Evolutionary conservation across 176 grass and related monocot species (phyloP).

Genomic region (Poa annua): DNA sequence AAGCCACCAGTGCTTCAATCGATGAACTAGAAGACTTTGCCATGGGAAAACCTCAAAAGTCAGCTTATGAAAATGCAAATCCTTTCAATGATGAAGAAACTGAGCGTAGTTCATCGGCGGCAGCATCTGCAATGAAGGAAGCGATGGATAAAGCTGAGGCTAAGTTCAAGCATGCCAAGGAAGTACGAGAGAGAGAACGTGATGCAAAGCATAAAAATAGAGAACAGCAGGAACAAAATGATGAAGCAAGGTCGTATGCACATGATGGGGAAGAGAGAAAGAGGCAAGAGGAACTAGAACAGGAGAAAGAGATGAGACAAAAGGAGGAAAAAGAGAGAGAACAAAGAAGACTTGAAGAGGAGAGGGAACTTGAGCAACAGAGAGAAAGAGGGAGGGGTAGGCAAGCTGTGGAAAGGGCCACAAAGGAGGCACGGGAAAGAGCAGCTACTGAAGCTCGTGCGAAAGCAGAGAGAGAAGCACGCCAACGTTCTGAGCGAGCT

Average conservation of each 20-base stretch:
- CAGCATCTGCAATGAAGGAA: conserved; percentile 95
- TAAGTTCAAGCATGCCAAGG: conserved; percentile 96
- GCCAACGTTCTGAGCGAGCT: conserved; percentile 61
- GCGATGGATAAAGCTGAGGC: conserved; percentile 95
- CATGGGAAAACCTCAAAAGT: conserved; percentile 64
- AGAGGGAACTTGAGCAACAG: conserved; percentile 59
- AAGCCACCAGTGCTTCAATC: conserved; percentile 55
- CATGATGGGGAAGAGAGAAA: conserved; percentile 57
- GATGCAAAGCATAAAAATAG: conserved; percentile 71
- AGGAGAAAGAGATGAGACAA: conserved; percentile 55
- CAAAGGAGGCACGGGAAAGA: conserved; percentile 81
- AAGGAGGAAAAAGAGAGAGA: conserved; percentile 61
- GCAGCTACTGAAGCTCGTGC: conserved; percentile 71
- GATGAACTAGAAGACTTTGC: conserved; percentile 90
- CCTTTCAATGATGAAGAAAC: conserved; percentile 61
- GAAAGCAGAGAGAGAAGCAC: conserved; percentile 72
- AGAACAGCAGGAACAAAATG: conserved; percentile 52
- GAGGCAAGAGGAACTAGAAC: conserved; percentile 50
- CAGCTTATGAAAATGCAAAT: conserved; percentile 48
- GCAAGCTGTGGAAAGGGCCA: conserved; percentile 73
- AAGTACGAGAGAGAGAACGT: conserved; percentile 77
- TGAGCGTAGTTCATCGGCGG: conserved; percentile 68
- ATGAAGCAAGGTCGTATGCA: conserved; percentile 40
- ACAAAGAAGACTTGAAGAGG: conserved; percentile 59
- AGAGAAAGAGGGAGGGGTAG: conserved; percentile 73